Evolutionary conservation across 2,329 filamentous ascomycete genomes (phyloP), one percentile per base, ranked within the genome.

Genomic region (Claviceps sp.): DNA sequence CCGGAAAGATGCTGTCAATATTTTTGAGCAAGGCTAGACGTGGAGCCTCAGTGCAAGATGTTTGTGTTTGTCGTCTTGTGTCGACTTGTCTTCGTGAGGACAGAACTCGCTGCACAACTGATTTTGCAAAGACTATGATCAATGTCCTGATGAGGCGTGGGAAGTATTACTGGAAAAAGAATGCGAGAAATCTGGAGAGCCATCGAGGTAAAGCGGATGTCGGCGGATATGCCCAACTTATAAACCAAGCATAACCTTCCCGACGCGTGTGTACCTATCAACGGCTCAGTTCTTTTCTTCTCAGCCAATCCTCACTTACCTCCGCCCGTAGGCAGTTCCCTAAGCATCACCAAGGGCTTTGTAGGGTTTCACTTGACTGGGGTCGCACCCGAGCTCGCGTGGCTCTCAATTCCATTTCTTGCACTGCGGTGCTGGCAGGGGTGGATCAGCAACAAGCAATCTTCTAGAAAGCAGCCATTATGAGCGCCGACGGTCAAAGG

Each of bases 161-260:
- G 7, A 41, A 47, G n/a, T 24, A 11, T 13, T 22, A 18, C 5
- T 13, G 37, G 36, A 18, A 26, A 36, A 50, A 26, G 48, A 18
- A 20, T 5, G 22, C 22, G 48, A 42, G 38, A 13, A 34, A 40
- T 38, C 48, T 18, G 18, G n/a, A 45, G 42, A 52, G 20, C 20
- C 13, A 36, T 5, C 7, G n/a, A 46, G 5, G 16, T 2, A 45
- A 45, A 50, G 48, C 24, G 7, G 30, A 48, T 42, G 45, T 49
- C 47, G 54, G 55, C 52, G 53, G 55, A 42, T 40, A 55, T 56
- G 55, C 52, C 52, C 55, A 50, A 54, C 51, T 53, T 58, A 57
- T 58, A 54, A 57, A 51, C 47, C 46, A 53, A 38, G n/a, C 20
- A 49, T n/a, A 46, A 26, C 42, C 22, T 38, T 26, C 22, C 22